These are phyloP conservation scores for Pythium dissotocum DNA, from an alignment of 352 stramenopile species.

Conservation along the genomic window DNA sequence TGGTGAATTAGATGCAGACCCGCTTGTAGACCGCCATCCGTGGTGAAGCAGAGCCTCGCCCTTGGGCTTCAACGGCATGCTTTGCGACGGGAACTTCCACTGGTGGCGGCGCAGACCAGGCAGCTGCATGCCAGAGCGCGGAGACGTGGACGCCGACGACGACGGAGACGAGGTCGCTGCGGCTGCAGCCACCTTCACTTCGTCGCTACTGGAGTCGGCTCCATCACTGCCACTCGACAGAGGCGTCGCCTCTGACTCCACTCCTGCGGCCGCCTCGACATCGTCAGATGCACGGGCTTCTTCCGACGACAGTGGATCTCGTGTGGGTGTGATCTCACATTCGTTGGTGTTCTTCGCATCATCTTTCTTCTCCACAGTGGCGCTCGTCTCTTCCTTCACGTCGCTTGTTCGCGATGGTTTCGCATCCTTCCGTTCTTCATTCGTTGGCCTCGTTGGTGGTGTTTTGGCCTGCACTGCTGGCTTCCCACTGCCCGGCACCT, in stretches of 20 bases:
- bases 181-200: slow-evolving; percentile 7
- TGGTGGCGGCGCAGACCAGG: slow-evolving; percentile 22
- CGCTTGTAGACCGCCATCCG: not conserved
- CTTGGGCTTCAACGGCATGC: slow-evolving; percentile 18
- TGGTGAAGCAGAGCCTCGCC: slow-evolving; percentile 15
- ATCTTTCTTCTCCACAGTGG: not conserved
- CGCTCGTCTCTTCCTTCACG: not conserved
- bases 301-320: not conserved
- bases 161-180: not conserved
- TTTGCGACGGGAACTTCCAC: slow-evolving; percentile 24
- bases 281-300: not conserved
- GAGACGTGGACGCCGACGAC: not conserved
- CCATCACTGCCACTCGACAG: slow-evolving; percentile 3
- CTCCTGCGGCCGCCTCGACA: not conserved
- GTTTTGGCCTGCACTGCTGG: not conserved
- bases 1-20: slow-evolving; percentile 22
- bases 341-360: not conserved
- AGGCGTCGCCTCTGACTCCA: not conserved
- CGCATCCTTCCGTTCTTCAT: not conserved
- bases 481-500: slow-evolving; percentile 20
- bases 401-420: not conserved
- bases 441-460: not conserved
- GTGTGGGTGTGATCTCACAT: not conserved
- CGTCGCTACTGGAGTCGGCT: slow-evolving; percentile 11
- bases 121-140: slow-evolving; percentile 8